Evolutionary conservation across 371 early-diverging fungal species (phyloP).

Genomic region (Syncephalis plumigaleata): DNA sequence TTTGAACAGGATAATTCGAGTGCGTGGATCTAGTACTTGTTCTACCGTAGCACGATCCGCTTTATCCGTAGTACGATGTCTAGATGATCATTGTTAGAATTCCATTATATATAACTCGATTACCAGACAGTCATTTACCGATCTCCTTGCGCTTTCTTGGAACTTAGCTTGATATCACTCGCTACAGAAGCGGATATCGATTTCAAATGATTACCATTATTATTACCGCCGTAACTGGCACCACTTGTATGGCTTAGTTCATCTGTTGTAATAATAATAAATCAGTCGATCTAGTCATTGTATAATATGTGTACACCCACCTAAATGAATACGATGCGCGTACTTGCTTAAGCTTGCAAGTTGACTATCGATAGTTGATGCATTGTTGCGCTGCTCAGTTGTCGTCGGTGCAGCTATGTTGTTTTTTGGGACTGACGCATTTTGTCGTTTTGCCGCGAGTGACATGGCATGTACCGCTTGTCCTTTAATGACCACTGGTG

Average conservation of each 20-base stretch:
- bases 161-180: slow-evolving; percentile 39
- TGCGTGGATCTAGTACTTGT: slow-evolving; percentile 96
- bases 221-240: too few species aligned
- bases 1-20: slow-evolving; percentile 92
- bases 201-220: not conserved
- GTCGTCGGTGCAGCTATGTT: slow-evolving; percentile 5
- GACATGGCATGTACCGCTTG: slow-evolving; percentile 9
- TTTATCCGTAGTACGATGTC: slow-evolving; percentile 46
- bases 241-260: too few species aligned
- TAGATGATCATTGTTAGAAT: too few species aligned
- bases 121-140: slow-evolving; percentile 20
- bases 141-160: slow-evolving; percentile 67
- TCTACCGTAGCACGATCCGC: slow-evolving; percentile 95
- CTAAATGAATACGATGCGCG: slow-evolving; percentile 39
- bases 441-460: slow-evolving; percentile 3
- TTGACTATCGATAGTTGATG: slow-evolving; percentile 20
- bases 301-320: not conserved
- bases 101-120: too few species aligned
- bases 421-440: not conserved
- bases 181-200: slow-evolving; percentile 21
- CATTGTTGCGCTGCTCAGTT: slow-evolving; percentile 19
- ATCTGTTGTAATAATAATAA: not conserved
- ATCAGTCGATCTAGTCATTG: not conserved
- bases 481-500: slow-evolving; percentile 4
- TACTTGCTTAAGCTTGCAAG: slow-evolving; percentile 35